Evolutionary conservation across 2,329 filamentous ascomycete genomes (phyloP), one percentile per base, ranked within the genome.

Genomic region (Leptodontidium sp.): DNA sequence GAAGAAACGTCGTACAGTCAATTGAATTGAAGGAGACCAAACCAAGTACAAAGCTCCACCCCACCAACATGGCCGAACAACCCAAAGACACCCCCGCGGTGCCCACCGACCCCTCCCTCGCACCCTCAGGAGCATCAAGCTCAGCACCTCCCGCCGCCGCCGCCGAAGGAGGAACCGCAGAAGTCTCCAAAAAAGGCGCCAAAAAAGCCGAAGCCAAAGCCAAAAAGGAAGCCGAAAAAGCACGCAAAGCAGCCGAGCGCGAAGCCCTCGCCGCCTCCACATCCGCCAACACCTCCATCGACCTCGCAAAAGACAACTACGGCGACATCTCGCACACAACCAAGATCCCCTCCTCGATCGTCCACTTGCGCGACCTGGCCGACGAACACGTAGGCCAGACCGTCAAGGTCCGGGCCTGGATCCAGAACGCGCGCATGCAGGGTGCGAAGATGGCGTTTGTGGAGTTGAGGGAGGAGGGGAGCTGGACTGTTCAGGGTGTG

Each of bases 381-480:
- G 88, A 93, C 61, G 82, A 86, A 64, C 83, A 91, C 79, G 81
- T 90, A 55, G 91, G 89, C 75, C 89, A 92, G 82, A 87, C 88
- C 38, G 86, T 98, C 74, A 90, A 89, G 55, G 85, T 98, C 76
- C 87, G 93, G 47, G 93, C 89, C 38, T 93, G 92, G 84, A 87
- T 98, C 49, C 93, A 97, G 80, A 98, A 97, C 83, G 89, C 92
- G 40, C 89, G 95, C 73, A 90, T 91, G 75, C 95, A 98, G 83
- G 91, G 92, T 69, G 93, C 94, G 74, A 97, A 97, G 85, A 91
- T 98, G 84, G 91, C 90, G 52, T 98, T 98, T 82, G 82, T 98
- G 76, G 93, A 96, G 83, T 86, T 98, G 75, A 88, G 93, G 72
- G 87, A 93, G 80, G 87, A 93, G 80, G 84, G 87, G 69, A 87